Conservation (phyloP, 768 basidiomycete species). For the Phaeolepiota aurea region DNA sequence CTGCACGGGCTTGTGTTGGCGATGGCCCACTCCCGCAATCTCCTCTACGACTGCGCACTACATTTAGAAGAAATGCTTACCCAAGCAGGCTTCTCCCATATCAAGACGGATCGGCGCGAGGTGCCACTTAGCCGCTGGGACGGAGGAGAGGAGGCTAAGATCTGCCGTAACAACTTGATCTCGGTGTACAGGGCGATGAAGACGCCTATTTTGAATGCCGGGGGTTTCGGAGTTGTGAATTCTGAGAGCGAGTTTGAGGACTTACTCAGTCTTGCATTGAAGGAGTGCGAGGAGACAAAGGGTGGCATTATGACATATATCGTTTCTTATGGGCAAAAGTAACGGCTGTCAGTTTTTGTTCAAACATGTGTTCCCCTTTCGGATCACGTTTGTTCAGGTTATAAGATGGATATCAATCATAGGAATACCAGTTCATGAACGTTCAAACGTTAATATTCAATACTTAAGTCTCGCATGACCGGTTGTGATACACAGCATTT, state of each 20-base stretch:
- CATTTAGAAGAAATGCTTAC: neutral
- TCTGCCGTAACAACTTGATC: neutral
- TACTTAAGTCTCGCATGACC: too few relatives aligned
- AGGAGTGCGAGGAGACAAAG: neutral
- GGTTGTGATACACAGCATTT: too few relatives aligned
- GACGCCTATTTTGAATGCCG: neutral
- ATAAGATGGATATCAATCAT: too few relatives aligned
- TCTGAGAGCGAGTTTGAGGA: neutral
- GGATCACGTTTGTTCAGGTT: too few relatives aligned
- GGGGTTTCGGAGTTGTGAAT: neutral
- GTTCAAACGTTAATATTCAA: too few relatives aligned
- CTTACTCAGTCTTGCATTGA: neutral
- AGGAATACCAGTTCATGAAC: too few relatives aligned
- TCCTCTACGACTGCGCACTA: neutral
- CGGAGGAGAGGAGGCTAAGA: neutral
- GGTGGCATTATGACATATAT: neutral
- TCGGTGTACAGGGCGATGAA: neutral
- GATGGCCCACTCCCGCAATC: neutral
- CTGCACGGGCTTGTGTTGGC: neutral
- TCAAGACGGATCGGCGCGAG: neutral
- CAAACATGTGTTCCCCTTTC: too few relatives aligned
- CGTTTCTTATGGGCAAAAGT: neutral
- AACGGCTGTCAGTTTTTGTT: too few relatives aligned
- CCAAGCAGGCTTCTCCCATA: neutral
- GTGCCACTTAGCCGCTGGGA: neutral